Conservation (phyloP, 176 grass and related monocot species). For the Oryza officinalis region DNA sequence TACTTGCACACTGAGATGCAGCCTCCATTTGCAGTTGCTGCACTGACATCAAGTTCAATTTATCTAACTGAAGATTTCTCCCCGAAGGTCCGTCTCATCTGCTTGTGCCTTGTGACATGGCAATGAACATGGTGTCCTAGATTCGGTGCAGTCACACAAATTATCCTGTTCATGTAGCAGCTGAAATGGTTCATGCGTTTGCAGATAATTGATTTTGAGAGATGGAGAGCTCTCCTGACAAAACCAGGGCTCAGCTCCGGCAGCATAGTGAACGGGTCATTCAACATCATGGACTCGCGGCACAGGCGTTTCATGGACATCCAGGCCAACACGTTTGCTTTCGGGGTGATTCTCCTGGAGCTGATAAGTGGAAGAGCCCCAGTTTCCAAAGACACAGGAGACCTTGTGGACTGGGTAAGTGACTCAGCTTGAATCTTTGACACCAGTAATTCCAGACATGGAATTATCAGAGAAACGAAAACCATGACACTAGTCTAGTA, state of each 20-base stretch:
- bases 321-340: constrained; percentile 77
- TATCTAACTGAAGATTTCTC: constrained; percentile 95
- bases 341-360: constrained; percentile 84
- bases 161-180: not conserved
- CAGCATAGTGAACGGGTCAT: constrained; percentile 49
- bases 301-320: constrained; percentile 68
- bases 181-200: not conserved
- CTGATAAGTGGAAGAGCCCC: constrained; percentile 73
- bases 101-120: not conserved
- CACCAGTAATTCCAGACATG: not conserved
- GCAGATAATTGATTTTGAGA: constrained; percentile 93
- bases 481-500: not conserved
- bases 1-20: constrained; percentile 89
- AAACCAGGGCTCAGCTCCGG: constrained; percentile 55
- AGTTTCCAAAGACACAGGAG: constrained; percentile 57
- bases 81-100: constrained; percentile 59
- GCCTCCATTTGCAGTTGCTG: constrained; percentile 67
- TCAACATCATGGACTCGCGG: constrained; percentile 41
- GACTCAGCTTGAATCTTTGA: not conserved
- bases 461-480: not conserved
- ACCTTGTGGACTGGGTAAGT: constrained; percentile 76
- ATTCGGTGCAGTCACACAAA: not conserved
- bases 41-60: constrained; percentile 70
- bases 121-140: not conserved
- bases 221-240: constrained; percentile 66